Evolutionary conservation across 192 early-diverging fungal species (phyloP).

Genomic region (Pilaira anomala): DNA sequence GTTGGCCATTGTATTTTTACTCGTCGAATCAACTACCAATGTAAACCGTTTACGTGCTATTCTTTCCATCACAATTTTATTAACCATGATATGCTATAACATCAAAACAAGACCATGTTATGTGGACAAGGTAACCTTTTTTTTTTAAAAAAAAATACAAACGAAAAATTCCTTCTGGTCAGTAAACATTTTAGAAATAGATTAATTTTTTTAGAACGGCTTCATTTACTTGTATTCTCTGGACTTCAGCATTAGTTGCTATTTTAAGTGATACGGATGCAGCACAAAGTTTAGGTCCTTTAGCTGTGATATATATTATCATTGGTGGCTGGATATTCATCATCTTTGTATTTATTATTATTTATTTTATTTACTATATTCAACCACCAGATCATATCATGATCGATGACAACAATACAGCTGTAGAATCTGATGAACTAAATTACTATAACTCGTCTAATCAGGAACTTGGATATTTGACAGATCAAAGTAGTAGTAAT

Average conservation of each 20-base stretch:
- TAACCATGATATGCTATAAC: constrained; percentile 72
- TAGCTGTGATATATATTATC: constrained; percentile 45
- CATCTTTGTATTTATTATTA: constrained; percentile 51
- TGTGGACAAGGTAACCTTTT: constrained; percentile 47
- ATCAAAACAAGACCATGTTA: constrained; percentile 71
- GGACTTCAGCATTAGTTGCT: constrained; percentile 64
- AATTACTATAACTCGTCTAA: no score
- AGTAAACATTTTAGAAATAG: constrained; percentile 21
- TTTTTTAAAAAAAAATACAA: background rate
- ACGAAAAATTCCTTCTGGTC: no score
- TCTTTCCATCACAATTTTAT: constrained; percentile 62
- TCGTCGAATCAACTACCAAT: constrained; percentile 56
- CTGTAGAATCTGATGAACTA: no score
- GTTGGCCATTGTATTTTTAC: constrained; percentile 62
- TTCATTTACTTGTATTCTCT: constrained; percentile 64
- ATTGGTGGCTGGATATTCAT: constrained; percentile 56
- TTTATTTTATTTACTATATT: constrained; percentile 34
- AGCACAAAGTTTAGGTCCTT: constrained; percentile 39
- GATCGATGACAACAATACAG: no score
- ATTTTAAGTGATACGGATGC: constrained; percentile 55
- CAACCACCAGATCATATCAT: constrained; percentile 1
- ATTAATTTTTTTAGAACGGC: constrained; percentile 72
- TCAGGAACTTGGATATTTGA: no score
- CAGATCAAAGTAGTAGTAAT: no score
- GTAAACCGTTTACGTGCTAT: constrained; percentile 61